phyloP scores from a whole-genome alignment of 768 basidiomycete genomes.

The Pholiota microspora region DNA sequence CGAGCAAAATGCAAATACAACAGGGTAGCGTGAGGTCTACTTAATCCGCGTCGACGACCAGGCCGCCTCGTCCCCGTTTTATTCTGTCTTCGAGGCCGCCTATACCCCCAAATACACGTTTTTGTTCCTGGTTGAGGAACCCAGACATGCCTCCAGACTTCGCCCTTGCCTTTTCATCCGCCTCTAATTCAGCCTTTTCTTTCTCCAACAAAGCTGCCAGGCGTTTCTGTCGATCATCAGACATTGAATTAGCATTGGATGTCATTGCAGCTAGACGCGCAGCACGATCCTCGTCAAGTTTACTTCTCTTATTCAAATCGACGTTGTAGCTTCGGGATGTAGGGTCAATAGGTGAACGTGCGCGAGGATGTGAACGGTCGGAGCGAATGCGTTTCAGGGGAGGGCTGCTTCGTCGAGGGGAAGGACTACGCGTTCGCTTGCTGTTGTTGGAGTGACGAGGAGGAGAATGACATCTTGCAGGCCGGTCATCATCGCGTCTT shows the following conservation, averaged over 20 bases:
- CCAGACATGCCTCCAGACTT: conserved; percentile 77
- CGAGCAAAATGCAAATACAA: background rate
- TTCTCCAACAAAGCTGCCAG: conserved; percentile 66
- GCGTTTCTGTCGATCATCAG: conserved; percentile 67
- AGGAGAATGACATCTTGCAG: conserved; percentile 18
- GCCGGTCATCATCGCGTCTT: conserved; percentile 39
- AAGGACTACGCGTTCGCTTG: conserved; percentile 40
- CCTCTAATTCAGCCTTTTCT: conserved; percentile 77
- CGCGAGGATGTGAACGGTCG: conserved; percentile 37
- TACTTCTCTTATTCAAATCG: conserved; percentile 1
- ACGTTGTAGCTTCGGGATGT: conserved; percentile 4
- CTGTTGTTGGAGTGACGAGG: conserved; percentile 26
- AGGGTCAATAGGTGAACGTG: conserved; percentile 14
- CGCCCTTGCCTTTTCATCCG: conserved; percentile 62
- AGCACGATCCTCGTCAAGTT: conserved; percentile 56
- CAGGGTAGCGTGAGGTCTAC: background rate
- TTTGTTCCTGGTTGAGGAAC: conserved; percentile 82
- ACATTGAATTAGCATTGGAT: conserved; percentile 64
- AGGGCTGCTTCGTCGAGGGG: conserved; percentile 27
- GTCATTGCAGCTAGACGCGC: conserved; percentile 92
- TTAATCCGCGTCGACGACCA: conserved; percentile 67
- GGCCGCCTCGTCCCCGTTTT: conserved; percentile 63
- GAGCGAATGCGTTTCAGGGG: conserved; percentile 51
- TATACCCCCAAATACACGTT: conserved; percentile 76
- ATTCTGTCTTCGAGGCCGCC: conserved; percentile 82